Evolutionary conservation across 108 stramenopile species (phyloP), one percentile per base, ranked within the genome.

Genomic region (Licmophora abbreviata): DNA sequence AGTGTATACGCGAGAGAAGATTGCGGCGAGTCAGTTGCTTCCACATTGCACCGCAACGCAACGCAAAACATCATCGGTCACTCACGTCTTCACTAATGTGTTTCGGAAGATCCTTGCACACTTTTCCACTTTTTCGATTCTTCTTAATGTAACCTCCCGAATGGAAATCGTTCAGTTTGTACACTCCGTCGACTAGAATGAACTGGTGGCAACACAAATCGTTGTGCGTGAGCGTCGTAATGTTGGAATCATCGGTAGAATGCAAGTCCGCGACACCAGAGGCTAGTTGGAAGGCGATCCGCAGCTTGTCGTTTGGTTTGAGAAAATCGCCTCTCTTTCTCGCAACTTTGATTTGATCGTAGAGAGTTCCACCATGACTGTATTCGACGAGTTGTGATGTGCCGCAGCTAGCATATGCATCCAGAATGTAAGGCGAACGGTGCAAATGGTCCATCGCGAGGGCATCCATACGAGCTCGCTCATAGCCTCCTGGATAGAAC

Each of bases 171-270:
- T 43, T 43, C 5, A 55, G 22, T 11, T 43, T 55, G 54, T 44
- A 55, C 14, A 55, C 2, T 2, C 54, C 54, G 43, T 55, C 54
- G 2, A 55, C 2, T 18, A 41, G 29, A n/a, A 55, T 2, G 10
- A 55, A 55, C 12, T 55, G 54, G 29, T 55, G 54, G 22, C 54
- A 55, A 44, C 54, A 55, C 4, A 55, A 15, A 29, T 55, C 54
- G 12, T 28, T 43, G 43, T 55, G 54, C 14, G 36, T 34, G 14
- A 55, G 15, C 7, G 54, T n/a, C 10, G 54, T 4, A 18, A 42
- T 4, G 20, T 42, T 26, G 11, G 11, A 24, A 44, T 55, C 3
- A n/a, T 51, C 51, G n/a, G 35, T 22, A n/a, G 36, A n/a, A 11
- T 55, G 54, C 54, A 55, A 17, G 10, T 55, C 54, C n/a, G 54